These are phyloP conservation scores for Pseudoneurospora amorphoporcata DNA, from an alignment of 495 filamentous ascomycete species.

Conservation along the genomic window DNA sequence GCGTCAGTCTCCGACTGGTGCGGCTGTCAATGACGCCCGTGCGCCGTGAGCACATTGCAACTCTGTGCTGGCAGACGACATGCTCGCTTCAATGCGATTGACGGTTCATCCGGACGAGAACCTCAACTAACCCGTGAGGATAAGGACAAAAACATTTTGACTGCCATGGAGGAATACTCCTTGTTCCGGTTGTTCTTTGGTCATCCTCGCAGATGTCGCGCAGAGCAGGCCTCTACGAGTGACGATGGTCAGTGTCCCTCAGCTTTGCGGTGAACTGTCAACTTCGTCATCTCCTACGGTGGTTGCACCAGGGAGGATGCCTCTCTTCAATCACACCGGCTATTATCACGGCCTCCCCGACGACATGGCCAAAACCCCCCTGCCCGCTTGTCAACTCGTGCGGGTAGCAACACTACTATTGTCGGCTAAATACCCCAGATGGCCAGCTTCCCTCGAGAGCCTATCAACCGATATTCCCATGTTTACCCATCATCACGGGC, in stretches of 20 bases:
- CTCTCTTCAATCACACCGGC: not conserved
- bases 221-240: not conserved
- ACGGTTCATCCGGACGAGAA: no score
- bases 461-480: not conserved
- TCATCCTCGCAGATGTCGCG: no score
- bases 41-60: not conserved
- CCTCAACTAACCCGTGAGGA: no score
- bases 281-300: not conserved
- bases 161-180: no score
- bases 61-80: not conserved
- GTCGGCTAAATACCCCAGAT: not conserved
- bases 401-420: not conserved
- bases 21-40: not conserved
- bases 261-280: not conserved
- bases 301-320: not conserved
- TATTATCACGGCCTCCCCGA: not conserved
- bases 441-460: not conserved
- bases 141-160: no score
- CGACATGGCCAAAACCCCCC: not conserved
- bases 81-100: no score
- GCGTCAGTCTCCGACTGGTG: not conserved
- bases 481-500: not conserved
- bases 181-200: no score
- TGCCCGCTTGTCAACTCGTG: not conserved
- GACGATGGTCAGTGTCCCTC: not conserved